Evolutionary conservation across 1,284 basidiomycete genomes (phyloP).

Genomic region (Tilletia setariae): DNA sequence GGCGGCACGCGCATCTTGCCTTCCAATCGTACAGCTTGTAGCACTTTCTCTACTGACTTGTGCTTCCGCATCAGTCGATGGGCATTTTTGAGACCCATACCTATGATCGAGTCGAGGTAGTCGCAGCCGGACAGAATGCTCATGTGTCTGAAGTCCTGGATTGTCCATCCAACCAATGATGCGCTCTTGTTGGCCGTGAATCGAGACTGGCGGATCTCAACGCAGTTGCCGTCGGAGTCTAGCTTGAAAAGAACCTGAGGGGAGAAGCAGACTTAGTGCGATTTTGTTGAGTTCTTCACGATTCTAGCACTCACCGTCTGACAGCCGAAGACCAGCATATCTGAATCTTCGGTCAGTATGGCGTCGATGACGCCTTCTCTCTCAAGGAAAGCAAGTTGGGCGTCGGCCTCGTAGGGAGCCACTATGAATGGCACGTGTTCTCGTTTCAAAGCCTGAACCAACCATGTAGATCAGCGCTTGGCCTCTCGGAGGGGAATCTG

Average conservation of each 20-base stretch:
- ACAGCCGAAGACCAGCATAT: conserved; percentile 94
- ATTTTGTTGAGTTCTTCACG: background rate
- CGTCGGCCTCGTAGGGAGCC: conserved; percentile 97
- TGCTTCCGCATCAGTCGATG: conserved; percentile 75
- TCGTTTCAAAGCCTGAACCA: conserved; percentile 23
- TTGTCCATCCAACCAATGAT: conserved; percentile 81
- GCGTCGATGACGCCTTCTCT: conserved; percentile 77
- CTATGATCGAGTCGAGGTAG: conserved; percentile 62
- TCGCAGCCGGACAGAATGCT: conserved; percentile 96
- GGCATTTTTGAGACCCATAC: conserved; percentile 73
- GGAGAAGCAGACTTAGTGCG: conserved; percentile 56
- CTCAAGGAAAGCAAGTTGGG: conserved; percentile 91
- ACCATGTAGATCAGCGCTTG: background rate
- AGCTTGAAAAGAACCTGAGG: conserved; percentile 48
- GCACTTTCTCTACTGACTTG: conserved; percentile 79
- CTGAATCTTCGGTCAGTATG: conserved; percentile 96
- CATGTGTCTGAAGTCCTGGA: conserved; percentile 86
- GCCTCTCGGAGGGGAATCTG: background rate
- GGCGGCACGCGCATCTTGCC: conserved; percentile 78
- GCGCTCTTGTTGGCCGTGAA: conserved; percentile 72
- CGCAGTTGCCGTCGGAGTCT: conserved; percentile 63
- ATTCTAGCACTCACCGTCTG: conserved; percentile 63
- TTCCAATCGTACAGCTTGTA: conserved; percentile 76
- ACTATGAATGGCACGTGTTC: conserved; percentile 68
- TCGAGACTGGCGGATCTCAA: conserved; percentile 73